Evolutionary conservation across 2,329 filamentous ascomycete species (phyloP), one percentile per base, ranked within the genome.

Genomic region (Colletotrichum sp.): DNA sequence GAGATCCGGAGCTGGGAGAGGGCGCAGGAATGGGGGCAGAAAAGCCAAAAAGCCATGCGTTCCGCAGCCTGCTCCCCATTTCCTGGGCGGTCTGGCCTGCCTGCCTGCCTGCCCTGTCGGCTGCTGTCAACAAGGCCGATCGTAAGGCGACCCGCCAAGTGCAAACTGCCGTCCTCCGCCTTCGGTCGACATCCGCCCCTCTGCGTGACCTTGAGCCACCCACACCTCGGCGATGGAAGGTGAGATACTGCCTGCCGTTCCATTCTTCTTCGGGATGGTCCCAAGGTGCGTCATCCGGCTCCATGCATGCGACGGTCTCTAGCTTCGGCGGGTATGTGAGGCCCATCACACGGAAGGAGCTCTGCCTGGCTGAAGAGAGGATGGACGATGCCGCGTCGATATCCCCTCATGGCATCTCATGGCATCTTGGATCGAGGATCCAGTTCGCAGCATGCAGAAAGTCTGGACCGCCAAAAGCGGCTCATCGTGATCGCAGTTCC

Each of bases 251-350:
- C 55, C 5, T 55, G 49, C 60, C 24, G 34, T 59, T 39, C 52
- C 67, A 24, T 64, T 44, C 75, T 39, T 18, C 65, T 73, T 68
- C 26, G 65, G 62, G 18, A 75, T 71, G 72, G 75, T 26, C 55
- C 62, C 39, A 24, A 77, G 67, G 71, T 71, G 66, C 71, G 71
- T 75, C 71, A 77, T 77, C 59, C 77, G 77, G 75, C 65, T 72
- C 62, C 69, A 72, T 78, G 77, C 77, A 69, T 57, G 59, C 71
- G 39, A 73, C 30, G 71, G 63, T 49, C 59, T 72, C 63, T 78
- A 78, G 77, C 39, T 36, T 72, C 77, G 75, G 77, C 77, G 77
- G 77, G 75, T 78, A 78, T 78, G 77, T 77, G 77, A 78, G 75
- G 71, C 63, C 69, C 65, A 77, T 78, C 77, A 78, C 77, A 77